Evolutionary conservation across 23 red algal genomes (phyloP), one percentile per base, ranked within the genome.

Genomic region (Chondrus crispus): DNA sequence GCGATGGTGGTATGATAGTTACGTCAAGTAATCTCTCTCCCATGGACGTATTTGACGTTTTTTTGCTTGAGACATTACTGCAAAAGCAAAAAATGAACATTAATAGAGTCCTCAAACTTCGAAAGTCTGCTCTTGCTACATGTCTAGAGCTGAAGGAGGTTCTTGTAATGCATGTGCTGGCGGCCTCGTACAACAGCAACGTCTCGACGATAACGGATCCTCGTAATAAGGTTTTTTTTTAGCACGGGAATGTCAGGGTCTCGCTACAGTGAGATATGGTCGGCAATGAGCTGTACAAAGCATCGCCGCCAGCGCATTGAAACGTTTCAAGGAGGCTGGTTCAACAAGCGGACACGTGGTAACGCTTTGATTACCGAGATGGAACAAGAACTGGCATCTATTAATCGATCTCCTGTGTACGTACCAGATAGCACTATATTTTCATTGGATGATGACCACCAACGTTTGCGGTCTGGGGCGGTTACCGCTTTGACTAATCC

Each of bases 41-140:
- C 45, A 83, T 83, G 51, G 29, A 83, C 2, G 46, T 55, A 32
- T 83, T 83, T n/a, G 46, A 83, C 62, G 46, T 83, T 2, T 83
- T 83, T 58, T 53, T 83, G 4, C 79, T 53, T 18, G 39, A 29
- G 24, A 55, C 47, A 39, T 1, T 83, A 2, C 45, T 83, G 50
- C 3, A 83, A 1, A 64, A 83, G 62, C 1, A 62, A 39, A 57
- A 48, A 3, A 19, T 39, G n/a, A 55, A 57, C 79, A 54, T 62
- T 39, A 83, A 83, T 49, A 47, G 50, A 28, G 53, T 83, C 39
- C 43, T 83, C 36, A 55, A 47, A 54, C 36, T 39, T 22, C 29
- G 5, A 28, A 62, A 83, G 79, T 24, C n/a, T 62, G 36, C 2
- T n/a, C 52, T 62, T 32, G 62, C 52, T 38, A 64, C 1, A 36